Evolutionary conservation across 164 flowering plant species (phyloP).

Genomic region (Vitis amurensis): DNA sequence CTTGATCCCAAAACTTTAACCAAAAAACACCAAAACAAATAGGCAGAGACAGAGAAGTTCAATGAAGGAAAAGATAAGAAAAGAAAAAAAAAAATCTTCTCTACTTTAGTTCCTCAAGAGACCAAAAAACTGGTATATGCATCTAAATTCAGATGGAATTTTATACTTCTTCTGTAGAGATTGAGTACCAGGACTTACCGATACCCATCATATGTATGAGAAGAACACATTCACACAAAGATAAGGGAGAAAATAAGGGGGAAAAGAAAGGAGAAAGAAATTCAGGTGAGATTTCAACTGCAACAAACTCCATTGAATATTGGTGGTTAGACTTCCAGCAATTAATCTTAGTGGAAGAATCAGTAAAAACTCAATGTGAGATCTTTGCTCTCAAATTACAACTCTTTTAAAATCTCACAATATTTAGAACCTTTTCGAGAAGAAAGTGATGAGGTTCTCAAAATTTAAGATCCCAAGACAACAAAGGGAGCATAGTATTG

Average conservation of each 20-base stretch:
- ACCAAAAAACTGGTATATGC: neutral
- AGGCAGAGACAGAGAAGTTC: no score
- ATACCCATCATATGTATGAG: no score
- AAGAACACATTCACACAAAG: no score
- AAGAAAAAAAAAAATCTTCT: neutral
- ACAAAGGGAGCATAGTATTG: neutral
- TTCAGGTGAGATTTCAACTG: no score
- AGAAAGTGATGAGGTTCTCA: neutral
- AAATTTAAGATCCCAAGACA: neutral
- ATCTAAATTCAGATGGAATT: neutral
- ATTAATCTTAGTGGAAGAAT: neutral
- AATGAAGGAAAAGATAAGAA: no score
- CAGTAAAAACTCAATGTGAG: slow-evolving; percentile 14
- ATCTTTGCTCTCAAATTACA: slow-evolving; percentile 5
- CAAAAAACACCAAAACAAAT: neutral
- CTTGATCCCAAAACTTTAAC: neutral
- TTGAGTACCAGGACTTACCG: no score
- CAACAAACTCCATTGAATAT: no score
- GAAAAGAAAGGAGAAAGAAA: no score
- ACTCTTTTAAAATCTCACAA: neutral
- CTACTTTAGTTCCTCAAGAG: neutral
- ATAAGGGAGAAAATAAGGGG: no score
- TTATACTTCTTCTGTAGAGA: neutral
- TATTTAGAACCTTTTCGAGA: neutral
- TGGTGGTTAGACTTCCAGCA: neutral